phyloP scores from a whole-genome alignment of 2,329 filamentous ascomycete species.

The Pseudogymnoascus sp. region DNA sequence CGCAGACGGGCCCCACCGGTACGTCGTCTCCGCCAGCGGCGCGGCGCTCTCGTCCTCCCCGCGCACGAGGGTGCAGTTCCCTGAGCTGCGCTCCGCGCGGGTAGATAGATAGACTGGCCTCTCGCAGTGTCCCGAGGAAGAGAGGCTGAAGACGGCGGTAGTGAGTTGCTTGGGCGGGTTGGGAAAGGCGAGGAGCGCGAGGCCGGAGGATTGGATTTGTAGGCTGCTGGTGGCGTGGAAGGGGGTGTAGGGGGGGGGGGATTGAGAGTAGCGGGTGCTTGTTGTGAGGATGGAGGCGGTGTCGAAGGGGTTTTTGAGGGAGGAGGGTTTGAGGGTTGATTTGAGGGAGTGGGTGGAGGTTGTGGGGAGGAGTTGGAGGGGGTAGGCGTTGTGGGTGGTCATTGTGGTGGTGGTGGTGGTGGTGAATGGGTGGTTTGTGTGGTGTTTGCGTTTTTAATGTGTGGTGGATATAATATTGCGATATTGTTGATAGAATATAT shows the following conservation, averaged over 20 bases:
- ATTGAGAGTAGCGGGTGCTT: too few relatives aligned
- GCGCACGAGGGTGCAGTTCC: constrained; percentile 39
- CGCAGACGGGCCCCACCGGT: constrained; percentile 28
- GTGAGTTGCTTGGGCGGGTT: constrained; percentile 13
- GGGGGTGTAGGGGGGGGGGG: background rate
- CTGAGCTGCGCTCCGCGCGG: constrained; percentile 38
- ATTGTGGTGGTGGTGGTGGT: too few relatives aligned
- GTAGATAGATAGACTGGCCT: constrained; percentile 42
- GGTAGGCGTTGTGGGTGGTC: too few relatives aligned
- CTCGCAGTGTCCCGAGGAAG: constrained; percentile 27
- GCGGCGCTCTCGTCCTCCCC: constrained; percentile 29
- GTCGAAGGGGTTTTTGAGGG: too few relatives aligned
- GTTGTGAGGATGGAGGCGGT: too few relatives aligned
- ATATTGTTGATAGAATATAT: too few relatives aligned
- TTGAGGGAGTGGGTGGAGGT: too few relatives aligned
- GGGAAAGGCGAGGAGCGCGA: constrained; percentile 29
- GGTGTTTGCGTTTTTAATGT: too few relatives aligned
- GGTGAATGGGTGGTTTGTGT: too few relatives aligned
- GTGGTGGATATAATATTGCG: too few relatives aligned
- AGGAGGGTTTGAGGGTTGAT: too few relatives aligned
- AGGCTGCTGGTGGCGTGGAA: constrained; percentile 39
- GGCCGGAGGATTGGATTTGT: constrained; percentile 41
- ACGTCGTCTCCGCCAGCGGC: constrained; percentile 42
- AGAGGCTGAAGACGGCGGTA: constrained; percentile 37
- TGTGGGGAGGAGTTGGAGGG: too few relatives aligned